Evolutionary conservation across 1,284 basidiomycete genomes (phyloP), one percentile per base, ranked within the genome.

Genomic region (Marasmius sp.): DNA sequence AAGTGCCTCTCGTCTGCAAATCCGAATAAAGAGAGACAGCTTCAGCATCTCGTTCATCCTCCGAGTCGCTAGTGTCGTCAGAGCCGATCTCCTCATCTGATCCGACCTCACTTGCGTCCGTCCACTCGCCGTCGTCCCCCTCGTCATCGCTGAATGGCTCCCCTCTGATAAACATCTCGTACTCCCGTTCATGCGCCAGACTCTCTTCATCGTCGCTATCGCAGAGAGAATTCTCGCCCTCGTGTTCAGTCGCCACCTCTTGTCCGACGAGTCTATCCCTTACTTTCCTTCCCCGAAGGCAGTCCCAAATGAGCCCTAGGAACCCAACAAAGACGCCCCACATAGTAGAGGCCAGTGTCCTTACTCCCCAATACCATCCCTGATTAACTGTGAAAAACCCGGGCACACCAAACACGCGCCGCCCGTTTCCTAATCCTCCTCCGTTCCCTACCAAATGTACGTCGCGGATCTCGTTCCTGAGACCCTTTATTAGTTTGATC

Each of bases 131-230:
- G 12, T 59, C 63, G 50, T 83, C 81, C n/a, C 79, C 81, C 16
- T 86, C 86, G 53, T 89, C 88, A 61, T 90, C 89, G 61, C 82
- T 85, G 54, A 91, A 77, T 36, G 78, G 74, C 63, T 90, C 88
- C 14, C 87, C 89, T 16, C 81, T 76, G 66, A 90, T 73, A 68
- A 91, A 91, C 45, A 82, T 78, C 51, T 74, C 71, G 69, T 91
- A 91, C 2, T 78, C 64, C 18, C 78, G 75, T 20, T 70, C 71
- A 3, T 70, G 70, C n/a, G 64, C 71, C 20, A 62, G 54, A 66
- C 68, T 68, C 61, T 71, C 58, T 36, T 66, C 62, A 59, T 70
- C 66, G 33, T 66, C 68, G 50, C 67, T 65, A 16, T 66, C 65
- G 45, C 45, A 11, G 48, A 33, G 20, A 27, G 50, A 9, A 20